A percentile compares a stretch with the other conserved stretches of the same genome.
Evolutionary conservation across 345 rosid genomes (phyloP).

Genomic region (Clausena lansium): DNA sequence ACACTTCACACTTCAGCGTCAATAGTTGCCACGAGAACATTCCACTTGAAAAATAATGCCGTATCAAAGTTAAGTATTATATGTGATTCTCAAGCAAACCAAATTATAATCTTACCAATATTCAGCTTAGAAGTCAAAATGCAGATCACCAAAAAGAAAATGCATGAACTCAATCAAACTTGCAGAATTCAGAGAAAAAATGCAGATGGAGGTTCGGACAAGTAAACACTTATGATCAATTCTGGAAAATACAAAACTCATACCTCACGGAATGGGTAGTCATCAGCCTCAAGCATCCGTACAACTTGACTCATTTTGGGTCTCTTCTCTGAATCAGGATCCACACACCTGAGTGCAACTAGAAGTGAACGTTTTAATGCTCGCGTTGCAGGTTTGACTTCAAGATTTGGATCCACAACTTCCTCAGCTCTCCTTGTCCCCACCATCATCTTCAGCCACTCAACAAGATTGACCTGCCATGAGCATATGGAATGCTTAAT

Average conservation of each 20-base stretch:
- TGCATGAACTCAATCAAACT: not conserved
- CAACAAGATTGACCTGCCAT: slow-evolving; percentile 86
- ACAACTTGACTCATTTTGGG: slow-evolving; percentile 93
- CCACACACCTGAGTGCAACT: slow-evolving; percentile 87
- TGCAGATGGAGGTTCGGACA: not conserved
- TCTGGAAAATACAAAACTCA: not conserved
- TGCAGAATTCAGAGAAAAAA: not conserved
- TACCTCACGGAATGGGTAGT: slow-evolving; percentile 84
- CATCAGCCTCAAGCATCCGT: slow-evolving; percentile 86
- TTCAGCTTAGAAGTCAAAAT: not conserved
- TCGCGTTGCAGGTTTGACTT: slow-evolving; percentile 67
- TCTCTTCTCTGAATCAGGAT: slow-evolving; percentile 83
- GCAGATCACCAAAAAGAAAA: not conserved
- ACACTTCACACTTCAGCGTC: not conserved
- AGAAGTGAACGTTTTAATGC: slow-evolving; percentile 76
- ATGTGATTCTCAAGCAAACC: not conserved
- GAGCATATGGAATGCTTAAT: not conserved
- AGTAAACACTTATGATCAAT: not conserved
- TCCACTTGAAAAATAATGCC: not conserved
- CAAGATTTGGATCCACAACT: slow-evolving; percentile 78
- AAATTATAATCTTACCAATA: not conserved
- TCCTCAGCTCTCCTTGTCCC: slow-evolving; percentile 93
- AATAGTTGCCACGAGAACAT: not conserved
- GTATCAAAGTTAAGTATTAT: not conserved
- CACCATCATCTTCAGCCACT: slow-evolving; percentile 96